These are phyloP conservation scores for Fusarium sp. DNA, from an alignment of 2,329 filamentous ascomycete genomes.

Conservation along the genomic window DNA sequence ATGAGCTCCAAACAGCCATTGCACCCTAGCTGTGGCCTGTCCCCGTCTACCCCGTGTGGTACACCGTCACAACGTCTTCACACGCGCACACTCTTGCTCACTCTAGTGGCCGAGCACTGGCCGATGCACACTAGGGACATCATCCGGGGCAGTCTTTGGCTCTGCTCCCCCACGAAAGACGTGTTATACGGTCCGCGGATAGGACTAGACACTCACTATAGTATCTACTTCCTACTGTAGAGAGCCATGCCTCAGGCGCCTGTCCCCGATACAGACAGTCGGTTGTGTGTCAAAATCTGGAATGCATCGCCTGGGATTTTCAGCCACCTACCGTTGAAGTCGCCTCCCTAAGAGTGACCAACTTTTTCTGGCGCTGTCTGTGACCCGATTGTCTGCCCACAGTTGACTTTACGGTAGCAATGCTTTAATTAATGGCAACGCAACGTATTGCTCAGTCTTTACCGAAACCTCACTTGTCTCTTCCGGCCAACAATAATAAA, in stretches of 20 bases:
- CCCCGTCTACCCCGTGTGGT: slow-evolving; percentile 27
- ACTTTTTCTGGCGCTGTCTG: slow-evolving; percentile 23
- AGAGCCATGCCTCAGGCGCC: not conserved
- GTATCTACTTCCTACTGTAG: slow-evolving; percentile 2
- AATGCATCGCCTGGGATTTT: slow-evolving; percentile 23
- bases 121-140: slow-evolving; percentile 23
- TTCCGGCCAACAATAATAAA: slow-evolving; percentile 30
- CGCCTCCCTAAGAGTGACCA: slow-evolving; percentile 17
- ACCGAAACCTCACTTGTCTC: slow-evolving; percentile 12
- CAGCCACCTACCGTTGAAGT: slow-evolving; percentile 15
- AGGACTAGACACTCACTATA: slow-evolving; percentile 6
- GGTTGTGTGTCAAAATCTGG: slow-evolving; percentile 26
- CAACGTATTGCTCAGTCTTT: slow-evolving; percentile 1
- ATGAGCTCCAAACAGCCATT: slow-evolving; percentile 38
- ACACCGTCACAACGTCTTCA: slow-evolving; percentile 33
- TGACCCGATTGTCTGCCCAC: slow-evolving; percentile 33
- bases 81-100: slow-evolving; percentile 29
- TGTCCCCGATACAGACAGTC: slow-evolving; percentile 1
- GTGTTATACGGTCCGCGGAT: slow-evolving; percentile 13
- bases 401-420: slow-evolving; percentile 17
- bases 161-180: slow-evolving; percentile 12
- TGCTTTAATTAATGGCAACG: slow-evolving; percentile 9
- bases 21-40: slow-evolving; percentile 38
- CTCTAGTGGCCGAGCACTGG: slow-evolving; percentile 26
- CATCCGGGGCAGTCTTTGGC: slow-evolving; percentile 31